Base-by-base conservation (phyloP, 2,329 filamentous ascomycete species). In the Albifimbria verrucaria region DNA sequence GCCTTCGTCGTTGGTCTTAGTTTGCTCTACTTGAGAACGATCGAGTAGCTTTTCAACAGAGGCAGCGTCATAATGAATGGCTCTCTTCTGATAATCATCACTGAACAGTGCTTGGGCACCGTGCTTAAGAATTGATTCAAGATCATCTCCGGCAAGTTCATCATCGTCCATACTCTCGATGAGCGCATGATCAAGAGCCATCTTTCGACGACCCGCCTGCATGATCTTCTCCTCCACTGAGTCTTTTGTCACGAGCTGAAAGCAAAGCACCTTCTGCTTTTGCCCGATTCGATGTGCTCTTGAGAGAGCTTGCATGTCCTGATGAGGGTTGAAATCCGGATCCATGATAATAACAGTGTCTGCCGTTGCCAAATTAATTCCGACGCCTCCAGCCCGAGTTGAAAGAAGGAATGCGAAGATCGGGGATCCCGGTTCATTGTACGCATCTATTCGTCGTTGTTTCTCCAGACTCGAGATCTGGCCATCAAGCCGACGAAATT, bases 261-360 rank as follows among this genome's bases (percentile, higher is more conserved):
- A 96, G 59, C 95, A 96, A 2, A 99, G 79, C 0, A 99, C 94
- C 62, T 95, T 97, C 60, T 94, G 92, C 70, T 92, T 91, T 71
- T 99, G 95, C 0, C 95, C 95, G 57, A 99, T 97, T 23, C 94
- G 88, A 70, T 99, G 94, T 18, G 93, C 94, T 59, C 95, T 86
- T 25, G 93, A 96, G 25, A 99, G 79, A 0, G 94, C 94, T 69
- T 99, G 94, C 41, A 99, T 89, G 64, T 99, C 95, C 70, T 99
- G 94, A 65, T 99, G 94, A 1, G 94, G 94, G 57, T 99, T 99
- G 77, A 96, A 97, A 66, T 99, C 94, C 0, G 91, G 91, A 62
- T 99, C 92, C 59, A 97, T 85, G 59, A 99, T 97, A 59, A 99
- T 97, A 56, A 99, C 95, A 0, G 94, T 99, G 65, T 99, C 94